Evolutionary conservation across 2,329 filamentous ascomycete species (phyloP).

Genomic region (Drechslera avenae): DNA sequence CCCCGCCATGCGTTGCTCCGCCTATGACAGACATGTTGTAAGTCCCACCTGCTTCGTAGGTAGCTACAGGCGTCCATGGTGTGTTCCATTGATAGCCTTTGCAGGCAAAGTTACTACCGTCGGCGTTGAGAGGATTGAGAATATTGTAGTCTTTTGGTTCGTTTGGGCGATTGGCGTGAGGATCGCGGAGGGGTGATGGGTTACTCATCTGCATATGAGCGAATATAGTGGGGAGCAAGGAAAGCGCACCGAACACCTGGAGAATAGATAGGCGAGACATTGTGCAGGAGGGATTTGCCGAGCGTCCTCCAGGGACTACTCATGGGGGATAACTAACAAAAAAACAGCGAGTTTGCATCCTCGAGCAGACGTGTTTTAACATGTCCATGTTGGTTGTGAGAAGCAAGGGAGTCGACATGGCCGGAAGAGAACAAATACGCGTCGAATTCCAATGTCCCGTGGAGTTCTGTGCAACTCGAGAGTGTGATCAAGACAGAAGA

Average conservation of each 20-base stretch:
- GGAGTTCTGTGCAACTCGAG: background rate
- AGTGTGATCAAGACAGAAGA: no score
- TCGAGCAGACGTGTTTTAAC: background rate
- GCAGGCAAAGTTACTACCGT: constrained; percentile 74
- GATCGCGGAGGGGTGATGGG: constrained; percentile 60
- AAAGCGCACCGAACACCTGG: constrained; percentile 31
- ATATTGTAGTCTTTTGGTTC: constrained; percentile 69
- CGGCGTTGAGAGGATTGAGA: constrained; percentile 66
- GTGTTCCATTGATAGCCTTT: constrained; percentile 66
- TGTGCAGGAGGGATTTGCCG: constrained; percentile 6
- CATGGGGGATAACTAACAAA: background rate
- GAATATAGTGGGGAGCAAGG: constrained; percentile 23
- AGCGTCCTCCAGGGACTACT: no score
- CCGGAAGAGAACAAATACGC: constrained; percentile 19
- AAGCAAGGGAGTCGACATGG: constrained; percentile 28
- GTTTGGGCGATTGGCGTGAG: constrained; percentile 50
- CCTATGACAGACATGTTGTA: constrained; percentile 70
- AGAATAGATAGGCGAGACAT: constrained; percentile 32
- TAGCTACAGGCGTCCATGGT: constrained; percentile 60
- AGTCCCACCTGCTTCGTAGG: constrained; percentile 65
- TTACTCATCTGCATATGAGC: constrained; percentile 62
- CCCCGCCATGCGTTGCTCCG: constrained; percentile 66
- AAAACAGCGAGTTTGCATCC: background rate
- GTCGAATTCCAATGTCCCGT: constrained; percentile 31
- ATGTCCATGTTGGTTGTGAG: constrained; percentile 13